These are phyloP conservation scores for Fusarium pseudonygamai DNA, from an alignment of 2,329 filamentous ascomycete genomes.

Conservation along the genomic window DNA sequence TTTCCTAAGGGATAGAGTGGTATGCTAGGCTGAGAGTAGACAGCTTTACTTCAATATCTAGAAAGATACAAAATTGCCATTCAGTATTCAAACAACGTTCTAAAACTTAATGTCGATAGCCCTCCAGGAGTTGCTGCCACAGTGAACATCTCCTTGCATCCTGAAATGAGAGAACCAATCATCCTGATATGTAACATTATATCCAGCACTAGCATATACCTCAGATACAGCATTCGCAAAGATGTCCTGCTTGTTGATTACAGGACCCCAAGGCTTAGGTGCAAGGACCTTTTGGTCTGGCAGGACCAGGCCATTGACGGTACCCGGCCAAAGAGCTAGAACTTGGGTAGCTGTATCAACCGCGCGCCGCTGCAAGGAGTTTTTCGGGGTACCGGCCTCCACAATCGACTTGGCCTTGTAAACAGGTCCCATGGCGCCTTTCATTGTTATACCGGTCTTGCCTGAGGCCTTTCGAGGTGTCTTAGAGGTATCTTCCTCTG, in stretches of 20 bases:
- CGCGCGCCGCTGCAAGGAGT: not conserved
- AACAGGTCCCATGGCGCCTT: not conserved
- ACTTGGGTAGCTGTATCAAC: not conserved
- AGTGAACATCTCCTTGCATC: constrained; percentile 42
- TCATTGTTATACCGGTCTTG: not conserved
- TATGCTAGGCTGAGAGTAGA: not conserved
- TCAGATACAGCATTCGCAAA: constrained; percentile 29
- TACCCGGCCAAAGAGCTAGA: constrained; percentile 19
- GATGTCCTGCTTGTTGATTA: constrained; percentile 42
- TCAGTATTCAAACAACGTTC: not conserved
- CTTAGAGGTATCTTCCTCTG: fast-evolving
- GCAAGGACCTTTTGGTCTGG: constrained; percentile 16
- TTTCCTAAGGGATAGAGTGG: not conserved
- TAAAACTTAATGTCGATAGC: not conserved
- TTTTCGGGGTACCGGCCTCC: constrained; percentile 7
- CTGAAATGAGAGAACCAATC: constrained; percentile 43
- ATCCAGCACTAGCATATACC: constrained; percentile 36
- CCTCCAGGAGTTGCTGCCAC: constrained; percentile 30
- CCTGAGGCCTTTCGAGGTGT: not conserved
- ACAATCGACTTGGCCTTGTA: constrained; percentile 22
- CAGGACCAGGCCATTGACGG: constrained; percentile 39
- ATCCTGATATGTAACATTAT: constrained; percentile 40
- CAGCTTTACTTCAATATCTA: too few species aligned
- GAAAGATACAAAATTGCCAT: not conserved
- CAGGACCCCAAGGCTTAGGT: constrained; percentile 42